These are phyloP conservation scores for Aureobasidium pullulans DNA, from an alignment of 2,329 filamentous ascomycete species.

Conservation along the genomic window DNA sequence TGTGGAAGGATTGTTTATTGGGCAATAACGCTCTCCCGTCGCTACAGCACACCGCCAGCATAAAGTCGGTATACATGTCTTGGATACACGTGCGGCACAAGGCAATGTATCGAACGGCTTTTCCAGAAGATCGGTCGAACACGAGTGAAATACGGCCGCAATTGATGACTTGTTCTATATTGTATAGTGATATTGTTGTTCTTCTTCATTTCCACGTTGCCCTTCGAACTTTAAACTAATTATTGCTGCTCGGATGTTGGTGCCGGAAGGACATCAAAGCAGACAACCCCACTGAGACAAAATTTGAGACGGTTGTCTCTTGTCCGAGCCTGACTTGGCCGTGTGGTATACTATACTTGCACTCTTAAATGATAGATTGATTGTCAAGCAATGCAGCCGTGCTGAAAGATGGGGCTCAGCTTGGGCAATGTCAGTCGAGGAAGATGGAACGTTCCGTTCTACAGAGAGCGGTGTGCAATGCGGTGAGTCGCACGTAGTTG, in stretches of 20 bases:
- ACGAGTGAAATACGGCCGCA: conserved; percentile 7
- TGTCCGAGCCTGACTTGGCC: neutral
- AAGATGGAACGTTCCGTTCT: neutral
- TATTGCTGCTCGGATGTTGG: neutral
- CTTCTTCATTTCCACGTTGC: conserved; percentile 10
- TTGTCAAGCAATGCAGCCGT: neutral
- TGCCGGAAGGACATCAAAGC: neutral
- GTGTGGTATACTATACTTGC: neutral
- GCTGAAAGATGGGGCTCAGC: neutral
- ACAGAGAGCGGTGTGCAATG: neutral
- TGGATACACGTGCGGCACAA: conserved; percentile 7
- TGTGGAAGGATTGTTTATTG: neutral
- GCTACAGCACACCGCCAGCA: neutral
- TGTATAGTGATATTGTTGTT: conserved; percentile 11
- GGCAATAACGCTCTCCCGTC: neutral
- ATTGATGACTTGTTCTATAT: neutral
- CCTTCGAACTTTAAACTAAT: neutral
- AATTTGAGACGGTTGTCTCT: neutral
- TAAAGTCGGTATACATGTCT: conserved; percentile 1
- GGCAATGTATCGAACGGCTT: conserved; percentile 12
- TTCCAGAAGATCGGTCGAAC: conserved; percentile 12
- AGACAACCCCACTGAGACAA: neutral
- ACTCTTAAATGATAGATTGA: neutral
- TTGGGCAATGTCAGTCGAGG: neutral
- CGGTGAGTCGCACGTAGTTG: neutral